Conservation (phyloP, 306 rosid genomes). For the Ziziphus jujuba region DNA sequence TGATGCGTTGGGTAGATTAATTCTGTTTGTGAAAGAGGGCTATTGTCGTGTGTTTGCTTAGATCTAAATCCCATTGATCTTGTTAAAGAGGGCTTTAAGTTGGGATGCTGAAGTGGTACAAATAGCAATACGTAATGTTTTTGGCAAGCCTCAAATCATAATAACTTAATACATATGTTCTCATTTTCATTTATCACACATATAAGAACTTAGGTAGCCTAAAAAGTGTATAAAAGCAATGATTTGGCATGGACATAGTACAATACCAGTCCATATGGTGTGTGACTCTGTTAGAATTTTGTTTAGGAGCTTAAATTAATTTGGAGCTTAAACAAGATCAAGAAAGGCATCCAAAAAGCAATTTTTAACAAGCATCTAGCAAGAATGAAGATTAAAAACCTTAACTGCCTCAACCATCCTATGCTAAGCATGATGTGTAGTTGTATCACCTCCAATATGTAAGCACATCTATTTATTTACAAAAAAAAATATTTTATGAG, state of each 20-base stretch:
- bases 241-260: background rate
- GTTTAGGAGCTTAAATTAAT: background rate
- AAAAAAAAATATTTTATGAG: background rate
- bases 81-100: too few relatives aligned
- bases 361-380: background rate
- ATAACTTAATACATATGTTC: too few relatives aligned
- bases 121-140: too few relatives aligned
- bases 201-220: background rate
- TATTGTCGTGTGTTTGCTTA: too few relatives aligned
- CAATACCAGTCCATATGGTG: background rate
- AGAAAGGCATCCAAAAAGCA: constrained; percentile 5
- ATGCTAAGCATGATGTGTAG: constrained; percentile 56
- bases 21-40: too few relatives aligned
- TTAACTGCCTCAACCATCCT: constrained; percentile 68
- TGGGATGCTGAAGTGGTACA: too few relatives aligned
- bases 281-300: background rate
- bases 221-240: too few relatives aligned
- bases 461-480: constrained; percentile 20
- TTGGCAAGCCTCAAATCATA: too few relatives aligned
- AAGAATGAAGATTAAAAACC: constrained; percentile 42
- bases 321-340: constrained; percentile 4
- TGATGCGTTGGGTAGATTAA: too few relatives aligned
- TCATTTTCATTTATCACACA: too few relatives aligned
- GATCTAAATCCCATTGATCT: too few relatives aligned
- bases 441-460: constrained; percentile 49